Percentiles rank a stretch among this genome's conserved stretches.
phyloP scores from a whole-genome alignment of 495 filamentous ascomycete species.

The Clohesyomyces aquaticus region DNA sequence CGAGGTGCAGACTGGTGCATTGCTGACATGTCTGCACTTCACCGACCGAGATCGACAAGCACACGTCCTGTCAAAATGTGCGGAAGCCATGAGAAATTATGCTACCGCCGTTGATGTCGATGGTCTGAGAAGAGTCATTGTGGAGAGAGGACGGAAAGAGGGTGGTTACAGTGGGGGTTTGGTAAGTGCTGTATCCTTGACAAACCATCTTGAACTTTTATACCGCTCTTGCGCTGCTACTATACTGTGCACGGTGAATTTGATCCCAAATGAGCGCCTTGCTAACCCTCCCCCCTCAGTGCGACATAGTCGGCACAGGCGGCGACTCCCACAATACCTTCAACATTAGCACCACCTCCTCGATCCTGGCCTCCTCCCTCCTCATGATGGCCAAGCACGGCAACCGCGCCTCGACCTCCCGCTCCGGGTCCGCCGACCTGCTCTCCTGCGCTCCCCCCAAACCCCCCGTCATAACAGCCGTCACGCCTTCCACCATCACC shows the following conservation, averaged over 20 bases:
- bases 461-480: constrained; percentile 70
- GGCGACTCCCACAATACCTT: constrained; percentile 96
- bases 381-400: constrained; percentile 92
- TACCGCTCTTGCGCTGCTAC: too few species aligned
- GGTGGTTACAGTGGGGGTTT: constrained; percentile 62
- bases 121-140: constrained; percentile 61
- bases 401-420: constrained; percentile 92
- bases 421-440: constrained; percentile 93
- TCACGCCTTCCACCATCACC: constrained; percentile 70
- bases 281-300: constrained; percentile 52
- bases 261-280: background rate
- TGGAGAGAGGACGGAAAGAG: constrained; percentile 59
- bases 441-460: constrained; percentile 69
- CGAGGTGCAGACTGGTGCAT: constrained; percentile 77
- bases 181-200: too few species aligned
- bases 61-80: constrained; percentile 79
- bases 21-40: constrained; percentile 87
- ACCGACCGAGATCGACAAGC: constrained; percentile 76
- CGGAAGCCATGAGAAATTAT: constrained; percentile 68
- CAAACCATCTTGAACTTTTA: too few species aligned
- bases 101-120: constrained; percentile 67
- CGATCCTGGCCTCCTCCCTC: constrained; percentile 83
- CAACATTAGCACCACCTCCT: constrained; percentile 94
- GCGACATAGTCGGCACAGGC: constrained; percentile 97
- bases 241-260: too few species aligned